Percentiles rank a stretch among this genome's conserved stretches.
These are phyloP conservation scores for Plectosphaerella cucumerina DNA, from an alignment of 2,329 filamentous ascomycete genomes.

Conservation along the genomic window DNA sequence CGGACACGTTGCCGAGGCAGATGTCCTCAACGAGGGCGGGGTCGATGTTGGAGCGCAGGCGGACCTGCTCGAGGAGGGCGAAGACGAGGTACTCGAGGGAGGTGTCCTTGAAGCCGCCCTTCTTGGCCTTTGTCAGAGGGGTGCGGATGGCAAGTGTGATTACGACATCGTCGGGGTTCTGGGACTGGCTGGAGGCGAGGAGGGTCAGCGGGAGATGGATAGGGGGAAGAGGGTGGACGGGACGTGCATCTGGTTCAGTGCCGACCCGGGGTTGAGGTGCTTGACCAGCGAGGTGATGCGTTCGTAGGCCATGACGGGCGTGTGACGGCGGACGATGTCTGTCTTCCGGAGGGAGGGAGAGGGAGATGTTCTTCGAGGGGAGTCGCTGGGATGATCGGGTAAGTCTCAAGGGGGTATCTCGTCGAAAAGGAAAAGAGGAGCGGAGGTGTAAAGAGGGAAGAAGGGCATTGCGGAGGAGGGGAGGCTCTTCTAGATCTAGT, in stretches of 20 bases:
- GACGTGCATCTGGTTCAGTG: slow-evolving; percentile 72
- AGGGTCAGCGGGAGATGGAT: slow-evolving; percentile 11
- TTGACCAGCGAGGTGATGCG: slow-evolving; percentile 83
- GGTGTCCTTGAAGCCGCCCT: slow-evolving; percentile 95
- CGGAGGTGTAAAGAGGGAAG: background rate
- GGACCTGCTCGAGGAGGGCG: slow-evolving; percentile 73
- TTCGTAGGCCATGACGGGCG: slow-evolving; percentile 68
- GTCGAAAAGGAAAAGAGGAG: background rate
- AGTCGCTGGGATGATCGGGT: no score
- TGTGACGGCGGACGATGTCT: background rate
- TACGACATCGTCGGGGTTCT: slow-evolving; percentile 94
- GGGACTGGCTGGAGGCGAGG: slow-evolving; percentile 61
- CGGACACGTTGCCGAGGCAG: slow-evolving; percentile 86
- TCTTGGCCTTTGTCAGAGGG: slow-evolving; percentile 80
- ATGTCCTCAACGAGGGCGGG: slow-evolving; percentile 84
- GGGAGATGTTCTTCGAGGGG: no score
- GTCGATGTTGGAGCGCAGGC: slow-evolving; percentile 70
- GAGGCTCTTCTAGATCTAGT: slow-evolving; percentile 6
- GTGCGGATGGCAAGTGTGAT: slow-evolving; percentile 91
- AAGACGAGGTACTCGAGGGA: slow-evolving; percentile 82
- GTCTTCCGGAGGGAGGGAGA: background rate
- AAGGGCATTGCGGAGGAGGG: background rate
- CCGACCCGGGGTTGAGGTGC: slow-evolving; percentile 73
- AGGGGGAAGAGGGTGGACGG: background rate
- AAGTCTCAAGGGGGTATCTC: background rate